These are phyloP conservation scores for Solanum clarkiae DNA, from an alignment of 257 asterid species.

Conservation along the genomic window DNA sequence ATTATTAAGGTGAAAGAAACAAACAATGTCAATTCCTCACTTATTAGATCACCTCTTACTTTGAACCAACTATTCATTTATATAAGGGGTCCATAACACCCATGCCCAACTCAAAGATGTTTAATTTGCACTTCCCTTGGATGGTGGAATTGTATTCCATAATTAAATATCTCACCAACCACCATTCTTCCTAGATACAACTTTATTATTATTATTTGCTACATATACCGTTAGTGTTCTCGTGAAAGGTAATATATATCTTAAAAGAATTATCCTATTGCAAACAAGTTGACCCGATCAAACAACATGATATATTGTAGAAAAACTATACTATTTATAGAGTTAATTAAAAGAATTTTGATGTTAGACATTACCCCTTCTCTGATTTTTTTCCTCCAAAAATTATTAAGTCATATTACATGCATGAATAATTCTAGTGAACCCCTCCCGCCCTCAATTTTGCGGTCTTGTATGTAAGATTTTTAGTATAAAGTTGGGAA, in stretches of 20 bases:
- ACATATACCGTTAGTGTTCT: neutral
- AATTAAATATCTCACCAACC: neutral
- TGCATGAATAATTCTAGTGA: neutral
- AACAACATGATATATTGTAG: no score
- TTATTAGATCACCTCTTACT: neutral
- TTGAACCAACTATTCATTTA: neutral
- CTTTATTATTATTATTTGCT: neutral
- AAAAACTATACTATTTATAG: no score
- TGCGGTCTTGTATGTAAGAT: neutral
- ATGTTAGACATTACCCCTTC: neutral
- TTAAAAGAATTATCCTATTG: accelerated
- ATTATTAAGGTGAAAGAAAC: neutral
- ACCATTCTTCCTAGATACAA: neutral
- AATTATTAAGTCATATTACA: neutral
- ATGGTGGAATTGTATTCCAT: neutral
- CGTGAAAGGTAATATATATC: neutral
- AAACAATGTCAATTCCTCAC: neutral
- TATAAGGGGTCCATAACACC: neutral
- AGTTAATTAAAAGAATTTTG: neutral
- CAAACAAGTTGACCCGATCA: neutral
- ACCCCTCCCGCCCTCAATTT: no score
- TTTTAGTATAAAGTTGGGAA: neutral
- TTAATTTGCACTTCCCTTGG: neutral
- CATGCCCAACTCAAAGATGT: neutral
- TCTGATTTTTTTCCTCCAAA: neutral